phyloP scores from a whole-genome alignment of 345 rosid species.

The Aquilaria malaccensis region DNA sequence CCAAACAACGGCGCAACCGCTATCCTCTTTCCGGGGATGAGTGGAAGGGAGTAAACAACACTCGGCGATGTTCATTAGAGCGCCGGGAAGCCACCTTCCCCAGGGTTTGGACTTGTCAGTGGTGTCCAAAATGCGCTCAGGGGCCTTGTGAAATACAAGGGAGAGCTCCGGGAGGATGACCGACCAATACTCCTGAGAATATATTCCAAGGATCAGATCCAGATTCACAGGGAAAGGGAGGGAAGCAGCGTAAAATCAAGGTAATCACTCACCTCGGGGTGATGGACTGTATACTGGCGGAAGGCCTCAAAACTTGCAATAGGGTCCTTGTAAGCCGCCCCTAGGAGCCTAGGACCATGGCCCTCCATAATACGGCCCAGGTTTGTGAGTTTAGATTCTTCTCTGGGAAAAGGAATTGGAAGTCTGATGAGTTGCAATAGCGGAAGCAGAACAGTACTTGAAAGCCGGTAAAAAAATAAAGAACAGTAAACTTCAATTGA shows the following conservation, averaged over 20 bases:
- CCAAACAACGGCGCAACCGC: slow-evolving; percentile 66
- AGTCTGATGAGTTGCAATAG: too few relatives aligned
- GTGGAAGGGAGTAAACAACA: slow-evolving; percentile 59
- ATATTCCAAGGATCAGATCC: neutral
- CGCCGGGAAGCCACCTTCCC: slow-evolving; percentile 79
- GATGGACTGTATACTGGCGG: slow-evolving; percentile 45
- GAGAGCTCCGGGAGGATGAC: slow-evolving; percentile 58
- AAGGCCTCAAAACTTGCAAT: slow-evolving; percentile 58
- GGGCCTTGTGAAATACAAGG: slow-evolving; percentile 42
- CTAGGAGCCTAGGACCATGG: slow-evolving; percentile 60
- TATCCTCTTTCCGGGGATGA: slow-evolving; percentile 50
- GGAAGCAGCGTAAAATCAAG: neutral
- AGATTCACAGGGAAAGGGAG: slow-evolving; percentile 10
- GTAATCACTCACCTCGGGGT: slow-evolving; percentile 51
- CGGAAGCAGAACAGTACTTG: too few relatives aligned
- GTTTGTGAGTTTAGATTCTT: slow-evolving; percentile 50
- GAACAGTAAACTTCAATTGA: neutral
- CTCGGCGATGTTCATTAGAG: slow-evolving; percentile 68
- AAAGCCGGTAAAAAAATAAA: neutral
- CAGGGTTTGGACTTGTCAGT: slow-evolving; percentile 37
- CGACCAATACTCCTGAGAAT: slow-evolving; percentile 67
- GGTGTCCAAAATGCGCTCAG: slow-evolving; percentile 64
- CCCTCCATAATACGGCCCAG: slow-evolving; percentile 67
- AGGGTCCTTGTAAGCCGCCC: slow-evolving; percentile 67
- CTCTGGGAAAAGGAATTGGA: slow-evolving; percentile 20